These are phyloP conservation scores for Morella rubra DNA, from an alignment of 306 rosid species.

Conservation along the genomic window DNA sequence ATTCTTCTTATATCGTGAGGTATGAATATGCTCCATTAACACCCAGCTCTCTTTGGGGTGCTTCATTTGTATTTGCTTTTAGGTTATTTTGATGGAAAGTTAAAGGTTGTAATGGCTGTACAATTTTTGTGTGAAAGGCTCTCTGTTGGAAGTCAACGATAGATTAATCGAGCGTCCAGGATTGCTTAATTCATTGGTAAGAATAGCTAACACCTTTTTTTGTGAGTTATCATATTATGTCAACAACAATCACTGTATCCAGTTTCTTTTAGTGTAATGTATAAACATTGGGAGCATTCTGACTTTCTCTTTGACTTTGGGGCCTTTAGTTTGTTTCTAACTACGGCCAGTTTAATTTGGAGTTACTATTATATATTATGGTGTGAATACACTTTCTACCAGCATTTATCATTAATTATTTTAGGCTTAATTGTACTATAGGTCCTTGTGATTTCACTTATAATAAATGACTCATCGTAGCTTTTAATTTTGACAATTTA, in stretches of 20 bases:
- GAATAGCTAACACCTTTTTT: conserved; percentile 26
- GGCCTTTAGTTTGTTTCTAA: too few species aligned
- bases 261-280: not conserved
- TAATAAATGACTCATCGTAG: too few species aligned
- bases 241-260: not conserved
- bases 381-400: too few species aligned
- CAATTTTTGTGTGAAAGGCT: conserved; percentile 93
- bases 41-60: conserved; percentile 4
- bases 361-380: too few species aligned
- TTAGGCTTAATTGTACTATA: too few species aligned
- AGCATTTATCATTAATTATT: too few species aligned
- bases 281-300: too few species aligned
- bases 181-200: conserved; percentile 72
- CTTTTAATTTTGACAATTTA: too few species aligned
- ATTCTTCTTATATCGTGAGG: conserved; percentile 78
- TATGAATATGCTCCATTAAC: conserved; percentile 20
- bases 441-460: too few species aligned
- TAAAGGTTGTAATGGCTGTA: conserved; percentile 33
- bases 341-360: too few species aligned
- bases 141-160: conserved; percentile 88
- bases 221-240: not conserved
- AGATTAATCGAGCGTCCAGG: conserved; percentile 69
- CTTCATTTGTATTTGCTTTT: conserved; percentile 11
- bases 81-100: conserved; percentile 21
- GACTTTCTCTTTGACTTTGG: too few species aligned